These are phyloP conservation scores for Scytalidium lignicola DNA, from an alignment of 2,329 filamentous ascomycete genomes.

Conservation along the genomic window DNA sequence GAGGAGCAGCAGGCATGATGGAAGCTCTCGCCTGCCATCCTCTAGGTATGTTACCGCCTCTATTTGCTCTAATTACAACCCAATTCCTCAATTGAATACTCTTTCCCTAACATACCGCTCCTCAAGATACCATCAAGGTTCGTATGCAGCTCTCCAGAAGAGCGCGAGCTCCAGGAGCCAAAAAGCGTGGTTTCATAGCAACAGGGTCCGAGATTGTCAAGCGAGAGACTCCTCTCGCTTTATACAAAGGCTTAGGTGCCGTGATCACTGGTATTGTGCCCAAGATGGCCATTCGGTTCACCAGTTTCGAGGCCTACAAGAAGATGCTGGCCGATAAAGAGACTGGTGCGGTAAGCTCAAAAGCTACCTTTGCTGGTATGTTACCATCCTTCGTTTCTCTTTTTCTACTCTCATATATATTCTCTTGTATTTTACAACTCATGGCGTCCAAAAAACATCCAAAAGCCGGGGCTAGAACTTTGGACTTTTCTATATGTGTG, in stretches of 20 bases:
- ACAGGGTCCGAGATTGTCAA: constrained; percentile 84
- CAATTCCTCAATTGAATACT: constrained; percentile 16
- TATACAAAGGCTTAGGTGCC: constrained; percentile 98
- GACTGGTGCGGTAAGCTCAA: constrained; percentile 63
- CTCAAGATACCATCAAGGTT: constrained; percentile 89
- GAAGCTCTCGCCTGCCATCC: constrained; percentile 95
- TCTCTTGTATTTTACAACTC: no score
- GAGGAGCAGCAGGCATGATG: constrained; percentile 98
- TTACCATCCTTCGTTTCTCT: constrained; percentile 34
- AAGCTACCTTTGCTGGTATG: constrained; percentile 66
- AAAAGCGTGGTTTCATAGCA: constrained; percentile 79
- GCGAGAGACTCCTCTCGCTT: constrained; percentile 82
- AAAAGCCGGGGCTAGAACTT: no score
- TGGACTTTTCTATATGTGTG: no score
- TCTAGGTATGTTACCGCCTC: constrained; percentile 54
- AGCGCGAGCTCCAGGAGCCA: constrained; percentile 72
- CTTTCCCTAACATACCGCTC: constrained; percentile 3
- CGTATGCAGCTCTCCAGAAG: constrained; percentile 96
- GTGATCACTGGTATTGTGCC: constrained; percentile 94
- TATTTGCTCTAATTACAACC: constrained; percentile 1
- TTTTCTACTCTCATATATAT: constrained; percentile 1
- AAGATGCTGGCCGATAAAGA: constrained; percentile 65
- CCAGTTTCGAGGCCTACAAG: constrained; percentile 95
- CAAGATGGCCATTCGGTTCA: constrained; percentile 99
- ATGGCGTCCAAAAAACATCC: no score